Percentiles rank a stretch among this genome's conserved stretches.
These are phyloP conservation scores for Didymosphaeria variabile DNA, from an alignment of 2,329 filamentous ascomycete genomes.

Conservation along the genomic window DNA sequence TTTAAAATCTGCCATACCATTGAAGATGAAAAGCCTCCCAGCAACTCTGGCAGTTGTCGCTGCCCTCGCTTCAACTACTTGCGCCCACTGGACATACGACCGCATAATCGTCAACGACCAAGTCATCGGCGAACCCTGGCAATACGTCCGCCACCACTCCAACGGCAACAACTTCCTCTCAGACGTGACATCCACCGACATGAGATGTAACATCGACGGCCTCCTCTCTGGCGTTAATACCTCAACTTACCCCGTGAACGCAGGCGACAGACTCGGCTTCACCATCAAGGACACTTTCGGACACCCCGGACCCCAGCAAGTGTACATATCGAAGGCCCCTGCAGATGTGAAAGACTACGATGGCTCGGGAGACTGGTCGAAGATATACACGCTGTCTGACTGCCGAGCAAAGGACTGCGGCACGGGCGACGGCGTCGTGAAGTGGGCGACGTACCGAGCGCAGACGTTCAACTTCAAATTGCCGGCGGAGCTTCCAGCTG, in stretches of 20 bases:
- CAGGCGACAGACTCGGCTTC: slow-evolving; percentile 58
- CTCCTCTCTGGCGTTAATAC: slow-evolving; percentile 29
- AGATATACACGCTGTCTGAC: slow-evolving; percentile 41
- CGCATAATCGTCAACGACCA: slow-evolving; percentile 38
- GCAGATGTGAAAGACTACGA: slow-evolving; percentile 27
- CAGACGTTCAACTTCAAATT: slow-evolving; percentile 46
- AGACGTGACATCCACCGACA: slow-evolving; percentile 33
- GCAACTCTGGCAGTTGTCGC: slow-evolving; percentile 12
- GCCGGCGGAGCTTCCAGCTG: slow-evolving; percentile 46
- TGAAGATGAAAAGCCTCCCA: slow-evolving; percentile 13
- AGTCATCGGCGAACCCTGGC: slow-evolving; percentile 33
- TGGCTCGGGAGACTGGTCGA: slow-evolving; percentile 38
- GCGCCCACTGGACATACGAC: slow-evolving; percentile 39
- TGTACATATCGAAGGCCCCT: slow-evolving; percentile 40
- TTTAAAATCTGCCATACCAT: too few relatives aligned
- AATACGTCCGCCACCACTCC: slow-evolving; percentile 34
- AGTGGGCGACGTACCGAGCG: slow-evolving; percentile 40
- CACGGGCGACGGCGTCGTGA: slow-evolving; percentile 23
- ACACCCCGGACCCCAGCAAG: slow-evolving; percentile 37
- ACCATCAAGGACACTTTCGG: slow-evolving; percentile 57
- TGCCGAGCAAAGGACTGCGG: slow-evolving; percentile 40
- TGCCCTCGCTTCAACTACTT: slow-evolving; percentile 2
- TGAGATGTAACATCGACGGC: slow-evolving; percentile 34
- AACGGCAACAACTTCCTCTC: slow-evolving; percentile 36
- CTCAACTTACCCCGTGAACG: slow-evolving; percentile 30